Conservation (phyloP, 2,329 filamentous ascomycete species). For the Zelopaecilomyces penicillatus region DNA sequence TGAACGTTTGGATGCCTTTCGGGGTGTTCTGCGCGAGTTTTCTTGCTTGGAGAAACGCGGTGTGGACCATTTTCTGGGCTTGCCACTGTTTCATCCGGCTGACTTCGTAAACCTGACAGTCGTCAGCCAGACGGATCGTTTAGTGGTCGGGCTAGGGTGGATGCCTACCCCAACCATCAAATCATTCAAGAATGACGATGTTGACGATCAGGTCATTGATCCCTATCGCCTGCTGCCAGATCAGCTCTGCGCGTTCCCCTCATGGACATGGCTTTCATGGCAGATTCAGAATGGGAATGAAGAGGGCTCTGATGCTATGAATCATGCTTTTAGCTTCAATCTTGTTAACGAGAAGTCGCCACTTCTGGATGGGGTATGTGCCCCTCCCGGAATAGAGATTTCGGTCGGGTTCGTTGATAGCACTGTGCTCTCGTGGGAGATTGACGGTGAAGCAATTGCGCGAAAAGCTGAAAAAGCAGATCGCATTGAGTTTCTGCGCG, state of each 20-base stretch:
- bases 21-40: constrained; percentile 22
- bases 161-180: constrained; percentile 18
- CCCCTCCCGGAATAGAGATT: constrained; percentile 24
- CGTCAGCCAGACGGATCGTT: constrained; percentile 24
- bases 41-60: constrained; percentile 17
- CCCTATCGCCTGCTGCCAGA: constrained; percentile 18
- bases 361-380: constrained; percentile 20
- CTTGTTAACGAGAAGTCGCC: constrained; percentile 20
- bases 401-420: constrained; percentile 27
- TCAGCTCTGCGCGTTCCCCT: constrained; percentile 19
- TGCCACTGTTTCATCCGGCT: constrained; percentile 26
- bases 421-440: constrained; percentile 27
- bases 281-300: constrained; percentile 17
- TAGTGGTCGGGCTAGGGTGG: constrained; percentile 29
- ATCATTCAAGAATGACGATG: constrained; percentile 8
- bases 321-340: constrained; percentile 20
- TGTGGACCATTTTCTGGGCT: constrained; percentile 23
- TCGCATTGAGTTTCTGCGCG: constrained; percentile 23
- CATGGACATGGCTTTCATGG: constrained; percentile 32
- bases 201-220: constrained; percentile 8
- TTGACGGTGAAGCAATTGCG: constrained; percentile 24
- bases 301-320: constrained; percentile 2
- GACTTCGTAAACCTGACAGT: constrained; percentile 20
- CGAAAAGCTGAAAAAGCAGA: constrained; percentile 14
- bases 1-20: constrained; percentile 27